These are phyloP conservation scores for Olyra latifolia DNA, from an alignment of 176 grass and related monocot genomes.

Conservation along the genomic window DNA sequence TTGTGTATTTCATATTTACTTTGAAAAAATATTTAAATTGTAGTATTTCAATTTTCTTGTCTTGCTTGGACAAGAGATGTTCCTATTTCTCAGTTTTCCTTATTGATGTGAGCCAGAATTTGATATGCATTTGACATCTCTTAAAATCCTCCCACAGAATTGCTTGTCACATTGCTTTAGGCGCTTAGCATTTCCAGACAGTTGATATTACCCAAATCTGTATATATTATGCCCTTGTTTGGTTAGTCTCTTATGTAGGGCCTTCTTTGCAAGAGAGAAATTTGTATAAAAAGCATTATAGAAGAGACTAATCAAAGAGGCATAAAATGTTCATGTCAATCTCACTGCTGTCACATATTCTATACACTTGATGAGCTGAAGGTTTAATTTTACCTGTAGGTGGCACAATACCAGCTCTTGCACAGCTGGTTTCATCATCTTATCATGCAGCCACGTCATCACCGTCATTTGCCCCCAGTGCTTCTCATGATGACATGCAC, in stretches of 20 bases:
- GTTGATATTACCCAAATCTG: too few relatives aligned
- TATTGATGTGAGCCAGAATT: background rate
- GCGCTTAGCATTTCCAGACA: background rate
- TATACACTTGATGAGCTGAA: background rate
- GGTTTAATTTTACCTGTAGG: constrained; percentile 40
- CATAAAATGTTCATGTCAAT: background rate
- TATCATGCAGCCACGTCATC: constrained; percentile 60
- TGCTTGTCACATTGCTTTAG: background rate
- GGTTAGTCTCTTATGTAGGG: too few relatives aligned
- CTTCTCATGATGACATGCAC: constrained; percentile 39
- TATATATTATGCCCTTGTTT: too few relatives aligned
- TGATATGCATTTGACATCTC: background rate
- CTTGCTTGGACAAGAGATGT: background rate
- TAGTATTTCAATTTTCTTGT: background rate
- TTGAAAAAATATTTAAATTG: background rate
- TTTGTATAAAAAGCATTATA: too few relatives aligned
- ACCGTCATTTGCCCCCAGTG: constrained; percentile 9
- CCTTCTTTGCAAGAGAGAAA: too few relatives aligned
- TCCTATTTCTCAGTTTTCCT: background rate
- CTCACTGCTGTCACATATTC: background rate
- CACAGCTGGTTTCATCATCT: constrained; percentile 76
- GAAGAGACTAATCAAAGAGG: too few relatives aligned
- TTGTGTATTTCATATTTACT: background rate
- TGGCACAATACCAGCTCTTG: constrained; percentile 77
- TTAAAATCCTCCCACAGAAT: background rate